A percentile compares a stretch with the other conserved stretches of the same genome.
phyloP scores from a whole-genome alignment of 306 rosid genomes.

The Datisca glomerata region DNA sequence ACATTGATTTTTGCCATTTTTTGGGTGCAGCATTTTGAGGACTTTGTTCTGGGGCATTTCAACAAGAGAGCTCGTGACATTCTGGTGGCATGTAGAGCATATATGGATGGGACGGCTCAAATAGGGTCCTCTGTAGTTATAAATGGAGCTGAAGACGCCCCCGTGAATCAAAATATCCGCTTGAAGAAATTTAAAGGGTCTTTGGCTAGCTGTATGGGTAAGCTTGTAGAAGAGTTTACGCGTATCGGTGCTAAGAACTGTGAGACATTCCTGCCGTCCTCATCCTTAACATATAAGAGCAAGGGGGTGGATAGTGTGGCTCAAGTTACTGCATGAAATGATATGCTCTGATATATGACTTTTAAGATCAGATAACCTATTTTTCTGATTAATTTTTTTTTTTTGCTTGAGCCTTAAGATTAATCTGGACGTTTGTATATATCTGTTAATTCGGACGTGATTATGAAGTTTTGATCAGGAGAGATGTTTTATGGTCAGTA shows the following conservation, averaged over 20 bases:
- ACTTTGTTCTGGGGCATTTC: conserved; percentile 65
- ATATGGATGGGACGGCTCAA: conserved; percentile 76
- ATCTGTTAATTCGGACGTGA: no score
- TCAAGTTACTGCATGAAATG: no score
- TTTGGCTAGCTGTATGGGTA: conserved; percentile 19
- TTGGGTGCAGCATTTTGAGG: conserved; percentile 60
- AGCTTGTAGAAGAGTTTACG: conserved; percentile 35
- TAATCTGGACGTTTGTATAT: no score
- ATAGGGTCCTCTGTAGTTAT: conserved; percentile 70
- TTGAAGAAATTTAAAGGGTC: conserved; percentile 34
- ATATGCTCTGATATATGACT: no score
- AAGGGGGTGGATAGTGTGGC: neutral
- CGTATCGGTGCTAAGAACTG: conserved; percentile 49
- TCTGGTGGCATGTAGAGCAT: conserved; percentile 67
- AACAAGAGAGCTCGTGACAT: conserved; percentile 46
- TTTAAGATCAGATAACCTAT: no score
- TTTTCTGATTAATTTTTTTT: no score
- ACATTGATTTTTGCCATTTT: no score
- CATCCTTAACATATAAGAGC: neutral
- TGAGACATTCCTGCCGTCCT: conserved; percentile 30
- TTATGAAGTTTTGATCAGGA: no score
- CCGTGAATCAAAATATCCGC: conserved; percentile 60
- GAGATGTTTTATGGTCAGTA: no score
- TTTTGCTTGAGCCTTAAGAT: no score
- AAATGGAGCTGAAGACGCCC: conserved; percentile 77